Evolutionary conservation across 2,329 filamentous ascomycete species (phyloP).

Genomic region (Cladosporium sp.): DNA sequence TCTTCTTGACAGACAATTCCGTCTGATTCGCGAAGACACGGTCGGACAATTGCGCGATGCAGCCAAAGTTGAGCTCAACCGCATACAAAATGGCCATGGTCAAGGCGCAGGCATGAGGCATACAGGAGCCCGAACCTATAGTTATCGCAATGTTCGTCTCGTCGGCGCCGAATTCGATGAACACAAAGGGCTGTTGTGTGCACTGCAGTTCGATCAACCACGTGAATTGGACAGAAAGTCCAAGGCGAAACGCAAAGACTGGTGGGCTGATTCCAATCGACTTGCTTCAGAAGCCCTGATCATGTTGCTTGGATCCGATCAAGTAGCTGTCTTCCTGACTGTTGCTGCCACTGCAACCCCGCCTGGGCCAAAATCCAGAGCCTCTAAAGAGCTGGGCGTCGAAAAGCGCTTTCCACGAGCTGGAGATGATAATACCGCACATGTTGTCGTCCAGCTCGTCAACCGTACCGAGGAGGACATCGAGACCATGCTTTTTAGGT

Average conservation of each 20-base stretch:
- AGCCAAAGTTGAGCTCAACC: slow-evolving; percentile 44
- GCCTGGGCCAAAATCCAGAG: not conserved
- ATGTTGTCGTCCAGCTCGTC: slow-evolving; percentile 15
- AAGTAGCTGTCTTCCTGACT: slow-evolving; percentile 31
- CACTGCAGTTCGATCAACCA: slow-evolving; percentile 51
- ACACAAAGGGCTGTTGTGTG: slow-evolving; percentile 46
- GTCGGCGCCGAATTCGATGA: slow-evolving; percentile 40
- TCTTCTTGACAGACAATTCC: slow-evolving; percentile 57
- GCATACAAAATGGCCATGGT: slow-evolving; percentile 23
- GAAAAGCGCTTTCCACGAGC: not conserved
- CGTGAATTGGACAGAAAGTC: slow-evolving; percentile 26
- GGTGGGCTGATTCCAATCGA: slow-evolving; percentile 54
- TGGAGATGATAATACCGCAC: not conserved
- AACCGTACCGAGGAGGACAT: slow-evolving; percentile 5
- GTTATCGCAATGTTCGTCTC: slow-evolving; percentile 40
- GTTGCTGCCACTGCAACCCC: slow-evolving; percentile 1
- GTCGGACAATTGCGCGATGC: slow-evolving; percentile 55
- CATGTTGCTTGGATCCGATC: slow-evolving; percentile 47
- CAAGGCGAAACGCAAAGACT: slow-evolving; percentile 42
- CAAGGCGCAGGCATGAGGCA: slow-evolving; percentile 21
- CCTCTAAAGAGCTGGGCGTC: not conserved
- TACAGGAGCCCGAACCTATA: slow-evolving; percentile 34
- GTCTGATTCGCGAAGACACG: slow-evolving; percentile 57
- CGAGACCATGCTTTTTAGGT: slow-evolving; percentile 3
- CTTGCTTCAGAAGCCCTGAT: slow-evolving; percentile 53